Evolutionary conservation across 2,329 filamentous ascomycete genomes (phyloP).

Genomic region (Emergomyces pasteurianus): DNA sequence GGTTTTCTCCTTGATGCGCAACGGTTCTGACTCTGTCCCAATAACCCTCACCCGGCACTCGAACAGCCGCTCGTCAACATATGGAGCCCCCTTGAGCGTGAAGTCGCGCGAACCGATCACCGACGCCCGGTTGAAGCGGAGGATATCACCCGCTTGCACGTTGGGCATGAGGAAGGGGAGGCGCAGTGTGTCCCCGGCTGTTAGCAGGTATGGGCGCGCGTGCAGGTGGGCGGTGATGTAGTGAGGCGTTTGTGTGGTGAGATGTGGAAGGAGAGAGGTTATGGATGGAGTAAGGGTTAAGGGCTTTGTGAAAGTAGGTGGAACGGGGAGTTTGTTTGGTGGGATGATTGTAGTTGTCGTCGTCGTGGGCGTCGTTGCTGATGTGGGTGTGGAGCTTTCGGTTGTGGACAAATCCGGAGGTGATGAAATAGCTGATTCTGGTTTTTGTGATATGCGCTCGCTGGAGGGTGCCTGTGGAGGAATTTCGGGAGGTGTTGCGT

Average conservation of each 20-base stretch:
- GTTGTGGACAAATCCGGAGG: constrained; percentile 12
- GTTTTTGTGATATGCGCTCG: constrained; percentile 7
- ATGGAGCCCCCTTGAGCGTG: constrained; percentile 71
- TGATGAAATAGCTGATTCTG: constrained; percentile 14
- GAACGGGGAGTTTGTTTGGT: constrained; percentile 23
- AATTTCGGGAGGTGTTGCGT: constrained; percentile 18
- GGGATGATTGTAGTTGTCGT: constrained; percentile 9
- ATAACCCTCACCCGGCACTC: constrained; percentile 76
- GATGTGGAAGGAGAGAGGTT: constrained; percentile 32
- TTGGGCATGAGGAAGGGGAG: constrained; percentile 70
- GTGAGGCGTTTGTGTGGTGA: constrained; percentile 34
- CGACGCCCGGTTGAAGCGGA: constrained; percentile 77
- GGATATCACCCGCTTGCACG: constrained; percentile 66
- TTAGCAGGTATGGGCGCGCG: constrained; percentile 39
- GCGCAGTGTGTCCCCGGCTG: constrained; percentile 58
- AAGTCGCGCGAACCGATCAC: constrained; percentile 78
- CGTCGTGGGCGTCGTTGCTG: constrained; percentile 6
- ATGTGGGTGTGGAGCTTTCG: constrained; percentile 4
- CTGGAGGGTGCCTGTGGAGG: constrained; percentile 14
- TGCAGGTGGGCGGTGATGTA: constrained; percentile 39
- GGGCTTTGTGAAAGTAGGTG: constrained; percentile 26
- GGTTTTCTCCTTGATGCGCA: constrained; percentile 68
- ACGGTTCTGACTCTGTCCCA: constrained; percentile 68
- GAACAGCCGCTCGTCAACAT: constrained; percentile 71
- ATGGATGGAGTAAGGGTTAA: constrained; percentile 32